A percentile compares a stretch with the other conserved stretches of the same genome.
These are phyloP conservation scores for Metschnikowia matae DNA, from an alignment of 805 yeast species.

Conservation along the genomic window DNA sequence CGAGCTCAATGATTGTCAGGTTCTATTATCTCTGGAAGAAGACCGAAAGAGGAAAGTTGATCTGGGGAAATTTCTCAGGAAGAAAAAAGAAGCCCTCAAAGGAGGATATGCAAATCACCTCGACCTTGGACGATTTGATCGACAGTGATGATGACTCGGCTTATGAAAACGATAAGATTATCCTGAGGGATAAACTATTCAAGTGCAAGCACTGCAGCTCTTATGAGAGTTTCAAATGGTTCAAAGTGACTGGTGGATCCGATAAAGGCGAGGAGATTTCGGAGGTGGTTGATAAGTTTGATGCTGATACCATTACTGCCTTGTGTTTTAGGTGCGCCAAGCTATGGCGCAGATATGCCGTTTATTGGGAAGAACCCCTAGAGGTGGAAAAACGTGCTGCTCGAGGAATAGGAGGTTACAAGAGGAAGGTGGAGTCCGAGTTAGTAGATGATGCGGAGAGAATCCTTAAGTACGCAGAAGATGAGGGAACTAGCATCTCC, in stretches of 20 bases:
- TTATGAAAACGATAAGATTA: slow-evolving; percentile 54
- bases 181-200: slow-evolving; percentile 37
- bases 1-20: slow-evolving; percentile 75
- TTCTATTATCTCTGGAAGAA: slow-evolving; percentile 92
- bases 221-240: slow-evolving; percentile 57
- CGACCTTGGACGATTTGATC: slow-evolving; percentile 45
- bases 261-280: slow-evolving; percentile 29
- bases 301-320: slow-evolving; percentile 44
- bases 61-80: slow-evolving; percentile 83
- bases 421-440: slow-evolving; percentile 63
- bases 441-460: slow-evolving; percentile 56
- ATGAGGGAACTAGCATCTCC: slow-evolving; percentile 21
- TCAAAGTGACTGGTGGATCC: slow-evolving; percentile 59
- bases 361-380: slow-evolving; percentile 76
- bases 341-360: slow-evolving; percentile 87
- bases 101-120: slow-evolving; percentile 16
- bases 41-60: slow-evolving; percentile 63
- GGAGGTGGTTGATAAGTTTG: slow-evolving; percentile 10
- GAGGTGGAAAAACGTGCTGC: slow-evolving; percentile 53
- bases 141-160: slow-evolving; percentile 69
- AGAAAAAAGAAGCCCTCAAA: slow-evolving; percentile 51
- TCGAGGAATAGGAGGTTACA: slow-evolving; percentile 51
- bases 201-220: slow-evolving; percentile 73
- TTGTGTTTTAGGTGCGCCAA: slow-evolving; percentile 84
- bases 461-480: slow-evolving; percentile 48